Base-by-base conservation (phyloP, 176 grass and related monocot genomes). In the Aegilops tauschii region DNA sequence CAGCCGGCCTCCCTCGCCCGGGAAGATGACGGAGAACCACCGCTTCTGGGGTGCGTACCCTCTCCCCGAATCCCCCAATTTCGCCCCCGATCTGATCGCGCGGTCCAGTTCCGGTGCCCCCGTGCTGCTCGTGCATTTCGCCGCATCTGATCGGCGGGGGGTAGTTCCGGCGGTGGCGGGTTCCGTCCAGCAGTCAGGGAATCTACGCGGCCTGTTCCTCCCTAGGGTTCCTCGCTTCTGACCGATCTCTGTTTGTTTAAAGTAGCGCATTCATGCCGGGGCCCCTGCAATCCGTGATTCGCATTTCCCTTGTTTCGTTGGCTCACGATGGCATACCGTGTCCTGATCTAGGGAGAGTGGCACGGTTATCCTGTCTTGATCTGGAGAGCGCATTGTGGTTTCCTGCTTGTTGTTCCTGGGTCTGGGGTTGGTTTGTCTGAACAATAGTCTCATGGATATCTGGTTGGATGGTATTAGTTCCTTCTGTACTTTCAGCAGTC, bases 31-130 rank as follows among this genome's bases (percentile, higher is more conserved):
- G 73, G 1, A 9, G 73, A 66, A 18, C 29, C 28, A n/a, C 64
- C 25, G 44, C 3, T 82, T 82, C 36, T 87, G 77, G 67, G 85
- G 85, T 87, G 37, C 13, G 85, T 72, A 73, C 35, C 28, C 7
- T 35, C 42, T 2, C 8, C 27, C 44, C 28, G 18, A 32, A 69
- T 4, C 72, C 40, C 72, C 21, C 56, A 3, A n/a, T 73, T 44
- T 74, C 37, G 71, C 28, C 29, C 61, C 64, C 44, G 7, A 67
- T 81, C 49, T 5, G 79, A 8, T 20, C 25, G 14, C 40, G 31
- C 42, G 0, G 56, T 21, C 37, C 14, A 6, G 0, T 42, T 80
- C 17, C 4, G 56, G 11, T 40, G 20, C 20, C 5, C 4, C 3
- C 8, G 36, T 74, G 61, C 5, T 3, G 14, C 3, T 6, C 47